Conservation (phyloP, 495 filamentous ascomycete species). For the Penicillium simplicissimum region DNA sequence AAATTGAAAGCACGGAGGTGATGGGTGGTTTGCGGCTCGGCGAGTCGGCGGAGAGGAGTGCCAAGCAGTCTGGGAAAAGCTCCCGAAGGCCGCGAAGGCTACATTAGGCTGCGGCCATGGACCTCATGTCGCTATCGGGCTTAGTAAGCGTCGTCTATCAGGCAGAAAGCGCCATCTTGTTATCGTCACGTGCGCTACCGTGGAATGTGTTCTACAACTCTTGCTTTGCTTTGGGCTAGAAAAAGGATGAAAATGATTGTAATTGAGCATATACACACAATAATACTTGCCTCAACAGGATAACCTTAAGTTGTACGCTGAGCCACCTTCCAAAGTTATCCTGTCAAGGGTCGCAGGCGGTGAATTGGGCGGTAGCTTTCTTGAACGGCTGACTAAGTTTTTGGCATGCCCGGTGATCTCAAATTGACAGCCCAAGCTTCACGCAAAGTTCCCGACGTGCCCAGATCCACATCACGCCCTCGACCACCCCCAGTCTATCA, state of each 20-base stretch:
- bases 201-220: background rate
- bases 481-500: conserved; percentile 31
- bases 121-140: background rate
- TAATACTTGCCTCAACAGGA: background rate
- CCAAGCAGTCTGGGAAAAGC: conserved; percentile 33
- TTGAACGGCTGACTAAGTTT: background rate
- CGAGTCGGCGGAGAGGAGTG: conserved; percentile 32
- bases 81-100: conserved; percentile 19
- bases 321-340: background rate
- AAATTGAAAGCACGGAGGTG: conserved; percentile 10
- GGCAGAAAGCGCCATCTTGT: background rate
- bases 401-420: background rate
- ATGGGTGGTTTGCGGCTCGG: conserved; percentile 26
- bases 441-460: conserved; percentile 30
- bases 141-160: background rate
- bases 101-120: background rate
- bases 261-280: background rate
- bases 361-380: background rate
- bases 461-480: conserved; percentile 32
- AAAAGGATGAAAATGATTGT: background rate
- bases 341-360: background rate
- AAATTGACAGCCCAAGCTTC: conserved; percentile 21
- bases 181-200: too few species aligned
- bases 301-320: background rate
- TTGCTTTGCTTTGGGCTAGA: background rate